These are phyloP conservation scores for Candida mattraensis DNA, from an alignment of 805 yeast genomes.

Conservation along the genomic window DNA sequence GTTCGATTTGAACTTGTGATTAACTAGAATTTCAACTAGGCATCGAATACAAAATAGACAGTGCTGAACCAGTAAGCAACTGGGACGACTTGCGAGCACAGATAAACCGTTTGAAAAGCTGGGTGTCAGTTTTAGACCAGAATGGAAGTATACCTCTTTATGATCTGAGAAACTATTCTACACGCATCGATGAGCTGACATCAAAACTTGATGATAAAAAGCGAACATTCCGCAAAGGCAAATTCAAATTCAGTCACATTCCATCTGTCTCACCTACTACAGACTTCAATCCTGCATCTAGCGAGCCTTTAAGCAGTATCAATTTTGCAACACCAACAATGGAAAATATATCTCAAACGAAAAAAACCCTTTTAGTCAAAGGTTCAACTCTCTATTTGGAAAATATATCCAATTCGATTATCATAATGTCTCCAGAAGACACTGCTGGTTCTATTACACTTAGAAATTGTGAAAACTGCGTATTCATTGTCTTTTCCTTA, in stretches of 20 bases:
- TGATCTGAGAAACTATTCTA: conserved; percentile 25
- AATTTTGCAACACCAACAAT: conserved; percentile 12
- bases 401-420: conserved; percentile 10
- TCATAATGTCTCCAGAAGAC: conserved; percentile 11
- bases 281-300: neutral
- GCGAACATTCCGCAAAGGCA: conserved; percentile 14
- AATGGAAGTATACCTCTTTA: conserved; percentile 23
- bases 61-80: conserved; percentile 2
- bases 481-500: conserved; percentile 17
- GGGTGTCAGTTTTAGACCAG: conserved; percentile 17
- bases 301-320: neutral
- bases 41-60: conserved; percentile 4
- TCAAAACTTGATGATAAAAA: conserved; percentile 22
- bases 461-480: conserved; percentile 16
- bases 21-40: conserved; percentile 3
- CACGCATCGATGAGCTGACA: conserved; percentile 19
- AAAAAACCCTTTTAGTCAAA: neutral
- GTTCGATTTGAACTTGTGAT: too few relatives aligned
- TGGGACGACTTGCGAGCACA: conserved; percentile 8
- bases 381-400: conserved; percentile 12
- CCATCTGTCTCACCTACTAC: conserved; percentile 8
- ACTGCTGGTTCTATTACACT: conserved; percentile 23
- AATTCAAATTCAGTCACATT: conserved; percentile 23
- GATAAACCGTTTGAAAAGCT: conserved; percentile 18
- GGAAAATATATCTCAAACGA: neutral